Evolutionary conservation across 768 basidiomycete species (phyloP), one percentile per base, ranked within the genome.

Genomic region (Phlebiopsis flavidoalba): DNA sequence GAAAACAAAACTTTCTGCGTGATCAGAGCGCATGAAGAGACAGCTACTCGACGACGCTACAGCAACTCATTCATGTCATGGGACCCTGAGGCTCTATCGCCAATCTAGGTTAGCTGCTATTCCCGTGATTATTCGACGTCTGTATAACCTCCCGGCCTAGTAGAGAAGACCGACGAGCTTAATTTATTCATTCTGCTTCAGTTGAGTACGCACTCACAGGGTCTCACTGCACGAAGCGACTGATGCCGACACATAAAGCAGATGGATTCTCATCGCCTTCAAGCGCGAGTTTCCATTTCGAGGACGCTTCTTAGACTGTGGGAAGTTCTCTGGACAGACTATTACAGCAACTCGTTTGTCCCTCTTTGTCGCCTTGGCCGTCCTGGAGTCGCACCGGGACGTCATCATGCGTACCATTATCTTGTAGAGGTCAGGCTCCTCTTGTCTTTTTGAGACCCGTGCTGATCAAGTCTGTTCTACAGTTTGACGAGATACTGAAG

Each of bases 131-230:
- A 8, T 17, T 17, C 5, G 50, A 37, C 19, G n/a, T 51, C n/a
- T 1, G 24, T 43, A 8, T 43, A 43, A 43, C 15, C 24, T 43
- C 15, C n/a, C 6, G 22, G 26, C 6, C 19, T 36, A 93, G 85
- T 36, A 93, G 85, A 98, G 83, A 86, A 91, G 70, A 82, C 87
- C 0, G 95, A 95, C 63, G 88, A 84, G 1, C 79, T 98, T 63
- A 98, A 98, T 73, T 73, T 98, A 31, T 98, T 98, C 80, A n/a
- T 98, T 98, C 79, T 98, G 95, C 73, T 99, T 98, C 84, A 85
- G 96, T 85, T 95, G 78, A 67, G 83, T 70, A 19, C 8, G 24
- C 35, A 10, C 45, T 3, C 24, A 8, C 43, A 17, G 40, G 40
- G 36, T 11, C 55, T 10, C 24, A 36, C n/a, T n/a, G n/a, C n/a